Evolutionary conservation across 306 rosid genomes (phyloP), one percentile per base, ranked within the genome.

Genomic region (Boehmeria nivea): DNA sequence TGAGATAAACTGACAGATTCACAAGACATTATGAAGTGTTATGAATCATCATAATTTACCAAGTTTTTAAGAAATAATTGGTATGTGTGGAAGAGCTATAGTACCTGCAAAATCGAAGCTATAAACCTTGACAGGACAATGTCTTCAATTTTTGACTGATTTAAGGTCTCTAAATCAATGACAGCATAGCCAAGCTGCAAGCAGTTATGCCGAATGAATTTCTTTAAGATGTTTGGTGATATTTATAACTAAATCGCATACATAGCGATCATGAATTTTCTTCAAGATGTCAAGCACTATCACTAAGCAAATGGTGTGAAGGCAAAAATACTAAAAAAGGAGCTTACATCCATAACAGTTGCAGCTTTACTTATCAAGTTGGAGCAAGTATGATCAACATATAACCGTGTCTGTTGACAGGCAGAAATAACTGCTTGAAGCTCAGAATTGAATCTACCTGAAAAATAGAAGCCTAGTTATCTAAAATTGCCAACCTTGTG

Each of bases 161-260:
- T 54, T 2, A 91, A 79, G 70, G 64, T 75, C 83, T 78, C 73
- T 52, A 91, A 68, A 73, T 91, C 79, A 65, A 91, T 80, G 62
- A 71, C 65, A 55, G 84, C 95, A 63, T 87, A 91, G 53, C 99
- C 99, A 50, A 80, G 72, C 96, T 91, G 85, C 86, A 68, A 61
- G 63, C 26, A 72, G 51, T 39, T 39, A 68, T 61, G 56, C n/a
- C n/a, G n/a, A n/a, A n/a, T n/a, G 60, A 53, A 24, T 37, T 45
- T 48, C 28, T 21, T 14, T 19, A 16, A 4, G 12, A 28, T 15
- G 8, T 51, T 27, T 21, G 36, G 22, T 38, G 42, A 26, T 57
- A 7, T 57, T 40, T 40, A 37, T 10, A 37, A 53, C 5, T 33
- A n/a, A n/a, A n/a, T 11, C 11, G 38, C 11, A 33, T 4, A 33